Conservation (phyloP, 768 basidiomycete species). For the Epithele typhae region DNA sequence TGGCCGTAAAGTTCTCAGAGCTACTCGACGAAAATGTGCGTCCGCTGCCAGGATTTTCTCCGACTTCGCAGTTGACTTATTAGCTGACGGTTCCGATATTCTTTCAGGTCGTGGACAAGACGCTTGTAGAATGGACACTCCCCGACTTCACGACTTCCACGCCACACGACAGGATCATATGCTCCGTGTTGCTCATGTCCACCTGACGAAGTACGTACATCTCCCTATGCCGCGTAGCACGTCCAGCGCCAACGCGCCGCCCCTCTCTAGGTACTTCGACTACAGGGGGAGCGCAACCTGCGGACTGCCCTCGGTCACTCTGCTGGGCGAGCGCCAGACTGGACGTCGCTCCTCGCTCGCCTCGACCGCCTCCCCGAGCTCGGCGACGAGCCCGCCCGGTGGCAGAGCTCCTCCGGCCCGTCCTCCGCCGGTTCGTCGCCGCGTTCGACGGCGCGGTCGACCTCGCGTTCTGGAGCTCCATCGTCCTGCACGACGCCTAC, state of each 20-base stretch:
- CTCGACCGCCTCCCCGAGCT: conserved; percentile 19
- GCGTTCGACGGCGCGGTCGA: conserved; percentile 24
- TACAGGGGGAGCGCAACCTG: conserved; percentile 13
- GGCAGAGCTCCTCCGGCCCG: conserved; percentile 26
- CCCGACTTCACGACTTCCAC: conserved; percentile 30
- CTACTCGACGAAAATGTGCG: conserved; percentile 19
- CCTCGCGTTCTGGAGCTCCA: conserved; percentile 11
- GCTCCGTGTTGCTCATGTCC: conserved; percentile 26
- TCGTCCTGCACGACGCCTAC: background rate
- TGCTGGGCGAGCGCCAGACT: conserved; percentile 23
- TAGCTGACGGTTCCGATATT: too few relatives aligned
- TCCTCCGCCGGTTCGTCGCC: conserved; percentile 23
- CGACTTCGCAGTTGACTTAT: too few relatives aligned
- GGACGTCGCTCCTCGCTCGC: conserved; percentile 16
- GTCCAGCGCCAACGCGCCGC: background rate
- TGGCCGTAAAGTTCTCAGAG: conserved; percentile 25
- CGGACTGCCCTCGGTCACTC: conserved; percentile 24
- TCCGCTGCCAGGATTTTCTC: background rate
- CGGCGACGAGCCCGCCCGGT: conserved; percentile 20
- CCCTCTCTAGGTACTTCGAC: conserved; percentile 16
- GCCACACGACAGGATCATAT: conserved; percentile 21
- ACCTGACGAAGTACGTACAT: conserved; percentile 17
- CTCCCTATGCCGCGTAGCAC: background rate
- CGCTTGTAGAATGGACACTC: conserved; percentile 24
- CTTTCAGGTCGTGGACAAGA: conserved; percentile 20